Conservation (phyloP, 495 filamentous ascomycete species). For the Xylaria venustula region DNA sequence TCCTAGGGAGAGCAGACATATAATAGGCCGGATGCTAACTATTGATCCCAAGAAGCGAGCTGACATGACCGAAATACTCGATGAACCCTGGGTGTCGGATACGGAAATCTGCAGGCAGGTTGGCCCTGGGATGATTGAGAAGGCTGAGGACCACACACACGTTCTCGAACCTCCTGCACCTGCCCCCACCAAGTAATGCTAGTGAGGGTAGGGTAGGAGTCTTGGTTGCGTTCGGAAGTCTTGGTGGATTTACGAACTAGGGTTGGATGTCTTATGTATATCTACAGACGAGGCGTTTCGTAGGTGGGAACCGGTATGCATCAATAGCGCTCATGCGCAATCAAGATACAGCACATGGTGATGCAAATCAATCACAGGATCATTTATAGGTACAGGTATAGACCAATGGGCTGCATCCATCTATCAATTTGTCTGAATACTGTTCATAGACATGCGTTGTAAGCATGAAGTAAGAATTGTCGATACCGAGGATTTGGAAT, state of each 20-base stretch:
- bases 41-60: constrained; percentile 82
- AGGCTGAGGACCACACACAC: constrained; percentile 51
- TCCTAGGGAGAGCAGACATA: constrained; percentile 82
- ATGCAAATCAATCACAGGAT: constrained; percentile 6
- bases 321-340: background rate
- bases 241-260: background rate
- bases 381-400: constrained; percentile 12
- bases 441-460: constrained; percentile 4
- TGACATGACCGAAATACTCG: constrained; percentile 77
- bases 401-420: background rate
- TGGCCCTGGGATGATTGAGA: constrained; percentile 41
- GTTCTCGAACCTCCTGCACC: constrained; percentile 51
- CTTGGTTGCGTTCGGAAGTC: background rate
- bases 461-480: background rate
- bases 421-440: background rate
- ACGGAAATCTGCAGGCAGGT: constrained; percentile 59
- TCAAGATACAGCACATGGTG: background rate
- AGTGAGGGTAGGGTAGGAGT: background rate
- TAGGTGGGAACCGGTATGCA: background rate
- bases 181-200: constrained; percentile 22
- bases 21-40: constrained; percentile 92
- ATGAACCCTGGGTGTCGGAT: constrained; percentile 84
- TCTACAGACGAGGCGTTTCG: constrained; percentile 8
- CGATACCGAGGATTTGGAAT: too few relatives aligned
- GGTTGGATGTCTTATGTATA: constrained; percentile 12